Evolutionary conservation across 2,329 filamentous ascomycete species (phyloP).

Genomic region (Coniochaeta sp.): DNA sequence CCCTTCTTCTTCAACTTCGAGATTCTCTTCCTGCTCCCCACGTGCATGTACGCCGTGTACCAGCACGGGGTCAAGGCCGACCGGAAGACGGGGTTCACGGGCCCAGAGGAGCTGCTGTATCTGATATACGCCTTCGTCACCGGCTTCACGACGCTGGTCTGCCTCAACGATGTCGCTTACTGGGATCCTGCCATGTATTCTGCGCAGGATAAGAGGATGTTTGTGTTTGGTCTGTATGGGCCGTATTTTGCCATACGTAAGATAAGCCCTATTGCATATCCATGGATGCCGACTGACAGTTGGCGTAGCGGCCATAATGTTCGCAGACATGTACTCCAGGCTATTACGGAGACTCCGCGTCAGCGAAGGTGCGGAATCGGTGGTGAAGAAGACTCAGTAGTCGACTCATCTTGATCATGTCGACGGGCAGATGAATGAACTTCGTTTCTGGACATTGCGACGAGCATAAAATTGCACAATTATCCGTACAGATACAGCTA

Average conservation of each 20-base stretch:
- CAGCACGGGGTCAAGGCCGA: slow-evolving; percentile 21
- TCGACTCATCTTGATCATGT: background rate
- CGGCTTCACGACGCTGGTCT: slow-evolving; percentile 41
- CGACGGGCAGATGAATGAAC: background rate
- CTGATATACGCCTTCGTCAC: slow-evolving; percentile 44
- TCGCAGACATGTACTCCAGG: slow-evolving; percentile 46
- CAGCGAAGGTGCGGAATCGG: slow-evolving; percentile 21
- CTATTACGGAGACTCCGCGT: slow-evolving; percentile 31
- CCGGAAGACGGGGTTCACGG: slow-evolving; percentile 21
- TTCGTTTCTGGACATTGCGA: background rate
- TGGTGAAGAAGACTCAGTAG: slow-evolving; percentile 34
- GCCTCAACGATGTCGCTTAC: slow-evolving; percentile 39
- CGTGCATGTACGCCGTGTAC: slow-evolving; percentile 37
- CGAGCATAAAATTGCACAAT: background rate
- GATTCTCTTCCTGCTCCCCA: slow-evolving; percentile 40
- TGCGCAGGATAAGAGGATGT: slow-evolving; percentile 32
- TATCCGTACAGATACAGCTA: background rate
- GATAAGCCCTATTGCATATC: no score
- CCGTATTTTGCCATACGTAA: slow-evolving; percentile 46
- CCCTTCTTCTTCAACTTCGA: slow-evolving; percentile 42
- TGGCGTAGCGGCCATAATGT: slow-evolving; percentile 38
- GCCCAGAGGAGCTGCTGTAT: slow-evolving; percentile 38
- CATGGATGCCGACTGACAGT: background rate
- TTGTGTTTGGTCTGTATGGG: slow-evolving; percentile 42
- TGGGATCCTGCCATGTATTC: slow-evolving; percentile 40